Percentiles rank a stretch among this genome's conserved stretches.
Evolutionary conservation across 257 asterid species (phyloP).

Genomic region (Verbascum thapsus): DNA sequence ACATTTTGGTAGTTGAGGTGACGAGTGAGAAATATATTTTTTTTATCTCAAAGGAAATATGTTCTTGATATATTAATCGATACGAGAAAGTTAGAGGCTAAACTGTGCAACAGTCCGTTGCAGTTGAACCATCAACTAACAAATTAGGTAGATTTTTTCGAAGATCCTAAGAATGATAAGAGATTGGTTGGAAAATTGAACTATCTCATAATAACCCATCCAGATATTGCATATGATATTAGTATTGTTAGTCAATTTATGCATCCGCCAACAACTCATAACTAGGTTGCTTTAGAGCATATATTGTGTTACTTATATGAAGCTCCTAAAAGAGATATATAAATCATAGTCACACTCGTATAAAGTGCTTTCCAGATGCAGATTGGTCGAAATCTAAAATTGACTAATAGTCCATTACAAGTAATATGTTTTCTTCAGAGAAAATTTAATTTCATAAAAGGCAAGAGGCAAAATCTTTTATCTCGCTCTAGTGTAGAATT

Average conservation of each 20-base stretch:
- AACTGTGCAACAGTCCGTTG: not conserved
- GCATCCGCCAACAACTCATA: not conserved
- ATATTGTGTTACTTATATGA: not conserved
- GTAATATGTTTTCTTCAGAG: not conserved
- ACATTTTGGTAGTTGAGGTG: not conserved
- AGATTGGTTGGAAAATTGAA: not conserved
- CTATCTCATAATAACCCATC: not conserved
- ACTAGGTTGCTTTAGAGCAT: not conserved
- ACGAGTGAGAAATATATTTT: not conserved
- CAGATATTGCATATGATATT: constrained; percentile 5
- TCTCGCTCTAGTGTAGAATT: not conserved
- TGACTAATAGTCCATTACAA: not conserved
- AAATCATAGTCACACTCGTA: not conserved
- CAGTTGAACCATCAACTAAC: not conserved
- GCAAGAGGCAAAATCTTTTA: not conserved
- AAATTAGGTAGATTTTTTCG: not conserved
- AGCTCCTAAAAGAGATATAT: not conserved
- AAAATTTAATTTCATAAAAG: not conserved
- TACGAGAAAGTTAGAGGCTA: not conserved
- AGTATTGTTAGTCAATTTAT: constrained; percentile 16
- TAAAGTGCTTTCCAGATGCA: not conserved
- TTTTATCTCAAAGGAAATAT: not conserved
- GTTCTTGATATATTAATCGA: not conserved
- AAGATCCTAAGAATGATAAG: not conserved
- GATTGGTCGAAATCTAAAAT: not conserved